Evolutionary conservation across 805 yeast genomes (phyloP), one percentile per base, ranked within the genome.

Genomic region (Hanseniaspora lachancei): DNA sequence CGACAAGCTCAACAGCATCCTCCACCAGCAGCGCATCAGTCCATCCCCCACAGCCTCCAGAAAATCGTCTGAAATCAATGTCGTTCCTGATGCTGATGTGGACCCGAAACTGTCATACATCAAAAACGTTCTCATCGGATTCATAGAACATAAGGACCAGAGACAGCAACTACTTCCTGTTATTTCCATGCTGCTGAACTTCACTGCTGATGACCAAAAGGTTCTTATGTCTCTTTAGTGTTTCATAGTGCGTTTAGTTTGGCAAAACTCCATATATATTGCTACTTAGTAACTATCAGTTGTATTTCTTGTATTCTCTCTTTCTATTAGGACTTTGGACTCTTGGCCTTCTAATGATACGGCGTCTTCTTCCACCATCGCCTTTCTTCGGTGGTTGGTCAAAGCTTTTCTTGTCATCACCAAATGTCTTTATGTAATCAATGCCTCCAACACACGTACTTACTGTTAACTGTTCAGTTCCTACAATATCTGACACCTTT

Each of bases 101-200:
- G 75, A 73, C 48, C 36, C 58, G 1, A 84, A 80, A 62, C 74
- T 83, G 21, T 86, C 95, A 13, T 91, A 91, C 65, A 75, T 89
- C 52, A 86, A 86, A 66, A 93, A 93, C 65, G 96, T 91, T 2
- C 68, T 91, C n/a, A 71, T 91, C 2, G 97, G 97, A 2, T 93
- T 85, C 66, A 69, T 93, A 55, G 96, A 89, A 64, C 96, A 86
- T 65, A 85, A 78, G 63, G 98, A 91, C n/a, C 97, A 89, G 68
- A 75, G 97, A 58, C 80, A 75, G 32, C 87, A 82, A 66, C 74
- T 91, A 44, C 71, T 93, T 35, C 97, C 97, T 0, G 97, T 93
- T 7, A 72, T 91, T 24, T 78, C 89, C 49, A 81, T 86, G 60
- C 68, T 91, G 52, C 75, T 91, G 58, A 79, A 81, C 55, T 70